Evolutionary conservation across 495 filamentous ascomycete genomes (phyloP).

Genomic region (Bathelium albidoporum): DNA sequence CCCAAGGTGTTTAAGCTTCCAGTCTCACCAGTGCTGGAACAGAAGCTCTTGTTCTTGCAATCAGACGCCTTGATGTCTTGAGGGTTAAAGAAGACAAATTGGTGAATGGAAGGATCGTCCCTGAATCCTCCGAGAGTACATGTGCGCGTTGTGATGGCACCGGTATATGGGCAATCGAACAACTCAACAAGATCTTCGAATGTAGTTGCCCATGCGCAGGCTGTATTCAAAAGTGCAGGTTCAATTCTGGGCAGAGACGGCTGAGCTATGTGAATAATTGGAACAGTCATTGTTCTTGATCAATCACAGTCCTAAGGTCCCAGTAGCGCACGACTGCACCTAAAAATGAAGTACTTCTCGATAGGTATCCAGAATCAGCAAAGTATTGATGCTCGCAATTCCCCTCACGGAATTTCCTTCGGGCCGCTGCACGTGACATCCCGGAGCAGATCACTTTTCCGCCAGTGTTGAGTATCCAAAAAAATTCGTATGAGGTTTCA

Average conservation of each 20-base stretch:
- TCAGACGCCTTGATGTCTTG: constrained; percentile 7
- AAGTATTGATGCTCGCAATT: too few species aligned
- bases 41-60: neutral
- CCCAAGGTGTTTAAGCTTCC: constrained; percentile 36
- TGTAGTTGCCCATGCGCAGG: constrained; percentile 60
- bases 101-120: constrained; percentile 40
- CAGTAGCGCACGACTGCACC: too few species aligned
- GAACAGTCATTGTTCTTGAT: neutral
- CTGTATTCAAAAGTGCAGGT: constrained; percentile 60
- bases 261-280: neutral
- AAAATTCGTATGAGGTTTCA: too few species aligned
- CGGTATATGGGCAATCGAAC: constrained; percentile 47
- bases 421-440: too few species aligned
- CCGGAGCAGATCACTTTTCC: too few species aligned
- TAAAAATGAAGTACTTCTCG: too few species aligned
- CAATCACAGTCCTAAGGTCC: neutral
- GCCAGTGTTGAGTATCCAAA: too few species aligned
- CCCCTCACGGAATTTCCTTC: too few species aligned
- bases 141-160: constrained; percentile 61
- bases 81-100: constrained; percentile 34
- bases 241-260: constrained; percentile 31
- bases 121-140: constrained; percentile 48
- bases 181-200: constrained; percentile 45
- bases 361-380: too few species aligned
- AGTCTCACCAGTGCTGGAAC: constrained; percentile 13